Conservation (phyloP, 2,329 filamentous ascomycete genomes). For the Epichloe festucae region DNA sequence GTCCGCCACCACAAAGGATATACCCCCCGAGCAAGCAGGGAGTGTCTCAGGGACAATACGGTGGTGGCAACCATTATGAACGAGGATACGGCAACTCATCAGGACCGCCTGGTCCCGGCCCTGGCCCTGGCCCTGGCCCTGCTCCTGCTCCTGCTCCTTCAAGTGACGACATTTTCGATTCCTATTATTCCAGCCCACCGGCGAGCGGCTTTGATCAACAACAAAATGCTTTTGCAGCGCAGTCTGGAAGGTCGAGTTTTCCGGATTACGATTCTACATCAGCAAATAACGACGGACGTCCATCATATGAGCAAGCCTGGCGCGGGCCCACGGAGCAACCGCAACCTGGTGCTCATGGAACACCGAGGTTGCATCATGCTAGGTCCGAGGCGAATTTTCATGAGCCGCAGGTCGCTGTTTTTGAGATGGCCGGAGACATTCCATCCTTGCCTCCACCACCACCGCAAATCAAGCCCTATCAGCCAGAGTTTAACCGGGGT, state of each 20-base stretch:
- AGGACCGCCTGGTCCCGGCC: constrained; percentile 6
- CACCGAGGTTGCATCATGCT: constrained; percentile 42
- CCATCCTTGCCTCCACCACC: constrained; percentile 41
- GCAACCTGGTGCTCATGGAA: constrained; percentile 37
- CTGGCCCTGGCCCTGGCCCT: background rate
- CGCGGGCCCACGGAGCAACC: constrained; percentile 26
- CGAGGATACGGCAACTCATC: constrained; percentile 20
- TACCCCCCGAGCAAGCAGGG: constrained; percentile 31
- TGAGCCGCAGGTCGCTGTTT: constrained; percentile 53
- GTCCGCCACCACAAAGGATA: constrained; percentile 38
- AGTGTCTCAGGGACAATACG: constrained; percentile 22
- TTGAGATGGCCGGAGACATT: constrained; percentile 57
- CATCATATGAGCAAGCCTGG: constrained; percentile 37
- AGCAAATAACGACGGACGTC: constrained; percentile 18
- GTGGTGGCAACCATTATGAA: constrained; percentile 16
- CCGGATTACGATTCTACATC: constrained; percentile 32
- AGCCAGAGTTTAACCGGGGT: constrained; percentile 11
- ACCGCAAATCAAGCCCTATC: constrained; percentile 21
- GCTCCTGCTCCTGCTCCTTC: constrained; percentile 15
- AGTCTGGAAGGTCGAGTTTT: constrained; percentile 14
- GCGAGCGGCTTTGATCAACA: constrained; percentile 15
- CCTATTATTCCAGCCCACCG: constrained; percentile 34
- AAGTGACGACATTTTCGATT: constrained; percentile 40
- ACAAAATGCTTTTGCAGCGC: constrained; percentile 10
- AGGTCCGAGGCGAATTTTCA: constrained; percentile 57